Percentiles rank a stretch among this genome's conserved stretches.
Evolutionary conservation across 2,329 filamentous ascomycete genomes (phyloP).

Genomic region (Colletotrichum paranaense): DNA sequence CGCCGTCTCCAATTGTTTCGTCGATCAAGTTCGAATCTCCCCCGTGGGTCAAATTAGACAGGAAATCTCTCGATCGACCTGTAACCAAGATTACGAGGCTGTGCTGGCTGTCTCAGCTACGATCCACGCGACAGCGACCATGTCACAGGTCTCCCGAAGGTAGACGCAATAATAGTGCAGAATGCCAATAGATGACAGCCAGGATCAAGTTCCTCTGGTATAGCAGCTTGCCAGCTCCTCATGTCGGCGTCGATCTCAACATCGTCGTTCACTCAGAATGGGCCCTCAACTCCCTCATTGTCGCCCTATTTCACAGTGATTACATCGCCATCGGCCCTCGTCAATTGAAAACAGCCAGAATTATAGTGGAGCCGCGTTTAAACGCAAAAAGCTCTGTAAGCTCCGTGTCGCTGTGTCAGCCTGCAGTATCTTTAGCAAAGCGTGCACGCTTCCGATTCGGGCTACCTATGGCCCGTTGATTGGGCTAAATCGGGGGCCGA

Average conservation of each 20-base stretch:
- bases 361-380: background rate
- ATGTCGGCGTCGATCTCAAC: background rate
- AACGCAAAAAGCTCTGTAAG: background rate
- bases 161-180: no score
- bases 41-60: background rate
- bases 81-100: background rate
- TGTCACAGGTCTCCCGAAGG: background rate
- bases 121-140: background rate
- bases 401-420: background rate
- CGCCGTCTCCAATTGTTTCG: background rate
- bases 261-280: background rate
- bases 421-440: background rate
- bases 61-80: background rate
- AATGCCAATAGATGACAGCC: no score
- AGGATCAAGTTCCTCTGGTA: no score
- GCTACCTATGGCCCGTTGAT: background rate
- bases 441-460: background rate
- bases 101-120: background rate
- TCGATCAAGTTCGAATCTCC: background rate
- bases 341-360: background rate
- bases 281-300: background rate
- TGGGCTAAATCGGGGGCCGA: slow-evolving; percentile 11
- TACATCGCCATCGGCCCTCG: background rate
- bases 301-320: background rate
- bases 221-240: background rate